A percentile compares a stretch with the other conserved stretches of the same genome.
These are phyloP conservation scores for Fusarium sp. DNA, from an alignment of 2,329 filamentous ascomycete species.

Conservation along the genomic window DNA sequence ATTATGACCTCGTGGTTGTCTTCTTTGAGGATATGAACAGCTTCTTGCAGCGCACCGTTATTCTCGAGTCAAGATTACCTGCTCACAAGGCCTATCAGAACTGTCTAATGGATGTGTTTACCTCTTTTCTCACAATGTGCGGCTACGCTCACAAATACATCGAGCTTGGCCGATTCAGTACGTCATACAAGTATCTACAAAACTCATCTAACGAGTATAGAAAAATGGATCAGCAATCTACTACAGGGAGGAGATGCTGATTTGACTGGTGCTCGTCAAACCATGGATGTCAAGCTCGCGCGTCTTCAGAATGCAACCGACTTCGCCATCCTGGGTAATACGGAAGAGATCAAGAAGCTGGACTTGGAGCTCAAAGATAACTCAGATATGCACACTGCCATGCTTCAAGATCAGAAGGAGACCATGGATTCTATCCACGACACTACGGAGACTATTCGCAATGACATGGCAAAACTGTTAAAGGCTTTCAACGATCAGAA, in stretches of 20 bases:
- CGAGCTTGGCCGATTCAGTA: constrained; percentile 53
- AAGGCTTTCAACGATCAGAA: constrained; percentile 48
- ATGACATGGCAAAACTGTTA: constrained; percentile 50
- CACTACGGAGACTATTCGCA: constrained; percentile 49
- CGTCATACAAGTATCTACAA: background rate
- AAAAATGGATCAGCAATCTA: constrained; percentile 51
- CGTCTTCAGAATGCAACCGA: constrained; percentile 53
- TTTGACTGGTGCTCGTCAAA: constrained; percentile 50
- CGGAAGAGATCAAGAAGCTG: constrained; percentile 51
- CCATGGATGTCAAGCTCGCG: constrained; percentile 49
- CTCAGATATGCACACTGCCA: constrained; percentile 45
- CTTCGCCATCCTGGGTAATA: constrained; percentile 54
- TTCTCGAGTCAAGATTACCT: constrained; percentile 53
- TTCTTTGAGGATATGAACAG: constrained; percentile 58
- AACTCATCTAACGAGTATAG: constrained; percentile 23
- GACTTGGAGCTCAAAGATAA: constrained; percentile 46
- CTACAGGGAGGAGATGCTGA: constrained; percentile 52
- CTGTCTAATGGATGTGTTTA: constrained; percentile 56
- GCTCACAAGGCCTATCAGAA: constrained; percentile 51
- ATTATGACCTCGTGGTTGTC: constrained; percentile 56
- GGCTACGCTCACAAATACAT: constrained; percentile 55
- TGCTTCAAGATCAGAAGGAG: constrained; percentile 49
- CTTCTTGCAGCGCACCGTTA: constrained; percentile 55
- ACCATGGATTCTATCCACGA: constrained; percentile 48
- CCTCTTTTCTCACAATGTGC: constrained; percentile 52